A percentile compares a stretch with the other conserved stretches of the same genome.
Evolutionary conservation across 139 green algal species (phyloP).

Genomic region (Chlamydomonas schloesseri): DNA sequence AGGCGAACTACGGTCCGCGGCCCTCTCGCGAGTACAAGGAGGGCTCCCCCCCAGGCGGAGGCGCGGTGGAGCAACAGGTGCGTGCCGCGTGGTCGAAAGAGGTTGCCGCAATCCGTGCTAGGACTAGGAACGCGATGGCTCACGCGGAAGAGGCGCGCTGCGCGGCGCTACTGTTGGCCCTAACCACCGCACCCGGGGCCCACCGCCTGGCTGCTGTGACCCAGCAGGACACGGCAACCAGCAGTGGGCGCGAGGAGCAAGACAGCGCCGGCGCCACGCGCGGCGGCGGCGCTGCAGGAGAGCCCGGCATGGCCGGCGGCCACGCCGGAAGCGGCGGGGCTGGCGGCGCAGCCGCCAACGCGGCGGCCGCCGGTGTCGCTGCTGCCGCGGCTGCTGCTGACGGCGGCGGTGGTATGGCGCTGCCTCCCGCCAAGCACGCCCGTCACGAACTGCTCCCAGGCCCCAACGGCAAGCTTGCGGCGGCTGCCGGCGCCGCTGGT

Average conservation of each 20-base stretch:
- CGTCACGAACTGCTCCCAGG: background rate
- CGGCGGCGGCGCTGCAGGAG: conserved; percentile 25
- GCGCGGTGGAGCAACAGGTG: background rate
- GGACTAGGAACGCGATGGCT: too few relatives aligned
- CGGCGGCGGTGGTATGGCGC: background rate
- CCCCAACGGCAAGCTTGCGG: background rate
- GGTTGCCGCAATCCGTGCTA: too few relatives aligned
- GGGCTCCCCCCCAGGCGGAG: background rate
- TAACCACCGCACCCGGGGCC: too few relatives aligned
- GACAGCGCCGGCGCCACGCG: conserved; percentile 13
- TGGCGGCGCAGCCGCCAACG: background rate
- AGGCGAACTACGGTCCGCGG: conserved; percentile 52
- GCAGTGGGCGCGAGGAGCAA: conserved; percentile 36
- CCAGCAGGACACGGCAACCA: conserved; percentile 56
- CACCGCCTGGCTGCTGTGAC: background rate
- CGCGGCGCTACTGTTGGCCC: too few relatives aligned
- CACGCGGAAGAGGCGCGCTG: too few relatives aligned
- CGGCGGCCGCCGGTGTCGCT: background rate
- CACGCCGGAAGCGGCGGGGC: background rate
- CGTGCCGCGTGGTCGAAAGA: too few relatives aligned
- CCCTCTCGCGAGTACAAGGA: conserved; percentile 46
- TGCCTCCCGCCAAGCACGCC: conserved; percentile 14
- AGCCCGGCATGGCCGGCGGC: background rate
- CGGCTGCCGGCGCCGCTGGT: background rate
- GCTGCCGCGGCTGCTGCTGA: background rate